These are phyloP conservation scores for Starmerella riodocensis DNA, from an alignment of 805 yeast genomes.

Conservation along the genomic window DNA sequence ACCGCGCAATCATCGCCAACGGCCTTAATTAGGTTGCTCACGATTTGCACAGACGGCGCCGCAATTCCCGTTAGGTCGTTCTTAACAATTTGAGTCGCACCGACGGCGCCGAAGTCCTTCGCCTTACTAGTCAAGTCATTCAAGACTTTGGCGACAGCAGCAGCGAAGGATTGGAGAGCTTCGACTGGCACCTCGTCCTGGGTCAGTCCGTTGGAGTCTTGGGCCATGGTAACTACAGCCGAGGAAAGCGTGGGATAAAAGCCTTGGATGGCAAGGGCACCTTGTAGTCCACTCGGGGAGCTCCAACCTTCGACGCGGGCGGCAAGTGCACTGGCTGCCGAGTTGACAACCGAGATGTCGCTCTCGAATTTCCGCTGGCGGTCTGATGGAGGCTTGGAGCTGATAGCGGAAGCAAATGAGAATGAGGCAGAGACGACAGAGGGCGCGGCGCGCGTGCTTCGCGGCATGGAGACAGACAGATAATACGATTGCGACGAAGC, in stretches of 20 bases:
- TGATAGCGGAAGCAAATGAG: no score
- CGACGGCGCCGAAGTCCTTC: constrained; percentile 20
- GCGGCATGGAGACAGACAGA: no score
- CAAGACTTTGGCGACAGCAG: constrained; percentile 17
- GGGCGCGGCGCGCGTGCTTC: no score
- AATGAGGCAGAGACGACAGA: no score
- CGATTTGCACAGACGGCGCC: constrained; percentile 19
- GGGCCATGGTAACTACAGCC: constrained; percentile 16
- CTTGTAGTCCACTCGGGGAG: constrained; percentile 20
- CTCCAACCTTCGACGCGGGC: constrained; percentile 12
- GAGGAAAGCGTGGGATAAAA: constrained; percentile 16
- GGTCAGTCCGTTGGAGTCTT: constrained; percentile 7
- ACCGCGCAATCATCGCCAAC: constrained; percentile 12
- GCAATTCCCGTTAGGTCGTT: constrained; percentile 19
- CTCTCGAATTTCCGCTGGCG: no score
- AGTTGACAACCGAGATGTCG: constrained; percentile 12
- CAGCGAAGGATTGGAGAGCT: constrained; percentile 8
- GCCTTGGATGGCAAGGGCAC: constrained; percentile 25
- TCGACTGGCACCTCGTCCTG: constrained; percentile 9
- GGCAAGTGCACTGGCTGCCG: constrained; percentile 14
- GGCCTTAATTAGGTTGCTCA: constrained; percentile 15
- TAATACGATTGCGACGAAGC: no score
- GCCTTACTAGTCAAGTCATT: constrained; percentile 21
- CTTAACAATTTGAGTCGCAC: constrained; percentile 20
- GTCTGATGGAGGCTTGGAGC: no score